These are phyloP conservation scores for Annulohypoxylon maeteangense DNA, from an alignment of 495 filamentous ascomycete species.

Conservation along the genomic window DNA sequence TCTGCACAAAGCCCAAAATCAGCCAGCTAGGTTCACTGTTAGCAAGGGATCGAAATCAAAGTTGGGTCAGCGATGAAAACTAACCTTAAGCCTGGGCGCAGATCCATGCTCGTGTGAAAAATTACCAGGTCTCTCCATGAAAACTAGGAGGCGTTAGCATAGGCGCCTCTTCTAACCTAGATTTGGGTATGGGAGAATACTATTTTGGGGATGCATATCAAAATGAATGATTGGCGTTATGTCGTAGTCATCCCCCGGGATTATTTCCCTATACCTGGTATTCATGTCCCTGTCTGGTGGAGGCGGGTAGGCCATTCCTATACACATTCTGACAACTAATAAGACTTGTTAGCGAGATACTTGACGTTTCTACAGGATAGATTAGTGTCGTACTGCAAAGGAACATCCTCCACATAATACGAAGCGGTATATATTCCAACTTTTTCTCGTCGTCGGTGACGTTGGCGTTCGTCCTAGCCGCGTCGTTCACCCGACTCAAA, in stretches of 20 bases:
- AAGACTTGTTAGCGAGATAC: conserved; percentile 1
- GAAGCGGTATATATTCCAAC: conserved; percentile 31
- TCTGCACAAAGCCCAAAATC: conserved; percentile 28
- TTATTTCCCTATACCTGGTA: neutral
- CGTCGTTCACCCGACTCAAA: conserved; percentile 25
- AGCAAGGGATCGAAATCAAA: neutral
- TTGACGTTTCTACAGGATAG: neutral
- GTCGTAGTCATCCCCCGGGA: neutral
- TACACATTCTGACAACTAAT: conserved; percentile 27
- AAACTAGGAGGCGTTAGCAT: conserved; percentile 22
- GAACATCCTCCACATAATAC: conserved; percentile 34
- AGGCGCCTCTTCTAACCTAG: neutral
- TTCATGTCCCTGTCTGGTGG: neutral
- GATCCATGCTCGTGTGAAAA: conserved; percentile 17
- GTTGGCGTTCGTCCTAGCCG: neutral
- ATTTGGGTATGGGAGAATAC: conserved; percentile 1
- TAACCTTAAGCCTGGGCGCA: conserved; percentile 23
- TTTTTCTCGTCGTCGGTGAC: conserved; percentile 12
- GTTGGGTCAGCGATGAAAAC: neutral
- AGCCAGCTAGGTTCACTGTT: conserved; percentile 14
- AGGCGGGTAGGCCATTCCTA: conserved; percentile 39
- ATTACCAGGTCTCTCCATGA: conserved; percentile 5
- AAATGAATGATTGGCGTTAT: conserved; percentile 21
- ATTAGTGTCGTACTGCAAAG: conserved; percentile 26
- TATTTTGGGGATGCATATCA: conserved; percentile 31